A percentile compares a stretch with the other conserved stretches of the same genome.
These are phyloP conservation scores for Pseudogymnoascus sp. DNA, from an alignment of 2,329 filamentous ascomycete species.

Conservation along the genomic window DNA sequence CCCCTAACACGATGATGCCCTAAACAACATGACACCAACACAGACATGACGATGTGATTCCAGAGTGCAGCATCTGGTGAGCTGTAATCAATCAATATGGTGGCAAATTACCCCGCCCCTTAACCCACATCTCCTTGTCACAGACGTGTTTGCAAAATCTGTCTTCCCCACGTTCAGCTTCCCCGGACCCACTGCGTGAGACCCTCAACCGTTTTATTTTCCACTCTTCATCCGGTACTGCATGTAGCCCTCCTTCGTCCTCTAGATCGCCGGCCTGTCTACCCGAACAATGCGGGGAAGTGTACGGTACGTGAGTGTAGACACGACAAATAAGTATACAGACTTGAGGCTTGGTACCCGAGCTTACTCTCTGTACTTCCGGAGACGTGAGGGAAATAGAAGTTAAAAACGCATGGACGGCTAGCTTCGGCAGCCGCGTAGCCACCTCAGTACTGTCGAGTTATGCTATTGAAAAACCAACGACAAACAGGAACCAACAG, in stretches of 20 bases:
- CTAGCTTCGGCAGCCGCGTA: not conserved
- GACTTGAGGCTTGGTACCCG: not conserved
- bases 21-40: not conserved
- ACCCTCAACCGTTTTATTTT: not conserved
- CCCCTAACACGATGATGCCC: not conserved
- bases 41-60: not conserved
- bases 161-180: not conserved
- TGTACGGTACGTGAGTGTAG: not conserved
- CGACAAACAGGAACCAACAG: not conserved
- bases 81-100: conserved; percentile 3
- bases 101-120: conserved; percentile 1
- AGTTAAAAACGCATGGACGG: not conserved
- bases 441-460: not conserved
- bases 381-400: not conserved
- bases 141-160: not conserved
- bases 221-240: not conserved
- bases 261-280: not conserved
- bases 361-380: not conserved
- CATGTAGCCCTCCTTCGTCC: not conserved
- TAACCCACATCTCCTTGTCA: not conserved
- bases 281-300: not conserved
- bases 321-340: not conserved
- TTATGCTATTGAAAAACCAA: not conserved
- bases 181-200: not conserved
- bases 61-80: not conserved